Base-by-base conservation (phyloP, 139 green algal species). In the Chlorella sp. region DNA sequence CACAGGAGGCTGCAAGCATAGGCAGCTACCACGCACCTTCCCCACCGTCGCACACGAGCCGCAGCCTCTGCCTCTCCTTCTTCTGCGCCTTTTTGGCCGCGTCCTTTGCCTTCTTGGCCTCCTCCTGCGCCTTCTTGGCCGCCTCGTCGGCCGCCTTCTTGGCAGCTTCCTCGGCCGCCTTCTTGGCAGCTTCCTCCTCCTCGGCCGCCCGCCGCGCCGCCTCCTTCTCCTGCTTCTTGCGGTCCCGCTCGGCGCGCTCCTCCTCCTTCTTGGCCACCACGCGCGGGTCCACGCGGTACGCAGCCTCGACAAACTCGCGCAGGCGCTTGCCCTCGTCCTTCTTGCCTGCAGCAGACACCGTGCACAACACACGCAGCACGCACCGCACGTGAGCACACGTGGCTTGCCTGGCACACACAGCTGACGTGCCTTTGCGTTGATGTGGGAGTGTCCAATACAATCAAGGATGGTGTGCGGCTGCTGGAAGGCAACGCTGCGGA, bases 261-360 rank as follows among this genome's bases (percentile, higher is more conserved):
- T 88, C 84, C 75, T 95, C 87, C 71, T 90, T 92, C 42, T 86
- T 84, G 31, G 30, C 55, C 14, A 80, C 42, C 27, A 97, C 79
- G 27, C 93, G 87, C 0, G 93, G 93, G 86, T 97, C 93, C 36
- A 87, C 69, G 29, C 77, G 75, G 76, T 94, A 93, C 0, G 94
- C 92, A 23, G 80, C 81, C 49, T 97, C 91, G 69, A 98, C 93
- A 83, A 98, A 94, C 35, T 93, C 85, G 22, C 91, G 83, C 71
- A 98, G 78, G 42, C 94, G 81, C 70, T 78, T 72, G 0, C 67
- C 76, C 83, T 98, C 94, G n/a, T 98, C 94, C 78, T 97, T 98
- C 82, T 97, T 98, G 49, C 77, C 64, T 70, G 33, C 32, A 70
- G 32, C n/a, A n/a, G n/a, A n/a, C n/a, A n/a, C n/a, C n/a, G n/a